Conservation (phyloP, 495 filamentous ascomycete species). For the Aspergillus cavernicola region DNA sequence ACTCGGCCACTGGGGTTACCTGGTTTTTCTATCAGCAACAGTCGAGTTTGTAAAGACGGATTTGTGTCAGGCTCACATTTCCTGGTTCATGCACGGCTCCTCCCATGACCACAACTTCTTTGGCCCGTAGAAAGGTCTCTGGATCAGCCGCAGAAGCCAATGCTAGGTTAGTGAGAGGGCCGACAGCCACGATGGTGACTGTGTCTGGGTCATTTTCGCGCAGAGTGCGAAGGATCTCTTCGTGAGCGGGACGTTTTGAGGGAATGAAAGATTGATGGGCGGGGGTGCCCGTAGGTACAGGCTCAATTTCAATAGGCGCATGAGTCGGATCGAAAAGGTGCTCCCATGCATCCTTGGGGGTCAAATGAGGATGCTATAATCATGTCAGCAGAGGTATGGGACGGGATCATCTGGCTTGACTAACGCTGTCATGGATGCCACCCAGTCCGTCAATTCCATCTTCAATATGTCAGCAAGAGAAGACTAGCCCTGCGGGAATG, state of each 20-base stretch:
- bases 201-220: conserved; percentile 74
- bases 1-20: conserved; percentile 73
- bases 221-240: conserved; percentile 81
- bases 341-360: conserved; percentile 79
- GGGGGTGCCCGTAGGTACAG: conserved; percentile 27
- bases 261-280: conserved; percentile 60
- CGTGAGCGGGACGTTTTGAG: conserved; percentile 65
- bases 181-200: conserved; percentile 84
- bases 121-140: conserved; percentile 79
- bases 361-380: conserved; percentile 78
- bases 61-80: conserved; percentile 52
- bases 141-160: conserved; percentile 81
- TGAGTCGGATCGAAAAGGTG: conserved; percentile 62
- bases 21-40: too few species aligned
- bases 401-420: conserved; percentile 14
- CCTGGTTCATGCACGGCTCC: conserved; percentile 75
- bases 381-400: conserved; percentile 10
- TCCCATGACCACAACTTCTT: conserved; percentile 96
- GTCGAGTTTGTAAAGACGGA: conserved; percentile 4
- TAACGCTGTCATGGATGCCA: conserved; percentile 78
- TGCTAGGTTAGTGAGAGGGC: conserved; percentile 88
- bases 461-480: conserved; percentile 32
- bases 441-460: conserved; percentile 90
- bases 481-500: background rate
- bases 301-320: conserved; percentile 34